phyloP scores from a whole-genome alignment of 2,329 filamentous ascomycete species.

The Fusarium sambucinum region DNA sequence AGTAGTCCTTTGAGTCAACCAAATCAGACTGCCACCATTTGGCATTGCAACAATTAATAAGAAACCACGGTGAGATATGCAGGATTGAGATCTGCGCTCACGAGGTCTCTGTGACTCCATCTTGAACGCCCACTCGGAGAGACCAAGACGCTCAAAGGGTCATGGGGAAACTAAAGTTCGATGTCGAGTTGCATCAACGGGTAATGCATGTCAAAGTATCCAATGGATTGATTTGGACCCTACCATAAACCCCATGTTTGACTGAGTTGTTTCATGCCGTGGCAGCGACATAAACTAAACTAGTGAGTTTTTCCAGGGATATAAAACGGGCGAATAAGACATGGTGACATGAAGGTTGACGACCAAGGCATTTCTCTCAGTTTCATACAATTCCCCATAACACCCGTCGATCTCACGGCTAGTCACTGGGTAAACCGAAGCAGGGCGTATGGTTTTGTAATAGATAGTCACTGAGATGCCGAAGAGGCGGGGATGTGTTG shows the following conservation, averaged over 20 bases:
- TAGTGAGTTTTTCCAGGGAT: background rate
- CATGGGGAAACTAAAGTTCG: slow-evolving; percentile 30
- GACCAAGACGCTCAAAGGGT: slow-evolving; percentile 22
- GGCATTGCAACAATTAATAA: background rate
- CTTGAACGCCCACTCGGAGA: slow-evolving; percentile 15
- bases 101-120: slow-evolving; percentile 8
- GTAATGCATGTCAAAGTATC: slow-evolving; percentile 13
- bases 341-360: slow-evolving; percentile 4
- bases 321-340: slow-evolving; percentile 8
- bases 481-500: slow-evolving; percentile 15
- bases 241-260: slow-evolving; percentile 23
- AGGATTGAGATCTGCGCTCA: slow-evolving; percentile 35
- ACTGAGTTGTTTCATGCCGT: slow-evolving; percentile 32
- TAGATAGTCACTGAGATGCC: slow-evolving; percentile 18
- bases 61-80: slow-evolving; percentile 26
- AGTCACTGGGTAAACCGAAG: slow-evolving; percentile 17
- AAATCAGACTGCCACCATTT: background rate
- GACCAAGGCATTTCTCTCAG: slow-evolving; percentile 9
- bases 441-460: slow-evolving; percentile 15
- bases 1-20: background rate
- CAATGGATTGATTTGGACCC: slow-evolving; percentile 18
- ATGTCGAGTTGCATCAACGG: slow-evolving; percentile 18
- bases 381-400: slow-evolving; percentile 20
- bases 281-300: slow-evolving; percentile 28
- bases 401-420: slow-evolving; percentile 25